Percentiles rank a stretch among this genome's conserved stretches.
Conservation (phyloP, 352 stramenopile genomes). For the Phytophthora megakarya region DNA sequence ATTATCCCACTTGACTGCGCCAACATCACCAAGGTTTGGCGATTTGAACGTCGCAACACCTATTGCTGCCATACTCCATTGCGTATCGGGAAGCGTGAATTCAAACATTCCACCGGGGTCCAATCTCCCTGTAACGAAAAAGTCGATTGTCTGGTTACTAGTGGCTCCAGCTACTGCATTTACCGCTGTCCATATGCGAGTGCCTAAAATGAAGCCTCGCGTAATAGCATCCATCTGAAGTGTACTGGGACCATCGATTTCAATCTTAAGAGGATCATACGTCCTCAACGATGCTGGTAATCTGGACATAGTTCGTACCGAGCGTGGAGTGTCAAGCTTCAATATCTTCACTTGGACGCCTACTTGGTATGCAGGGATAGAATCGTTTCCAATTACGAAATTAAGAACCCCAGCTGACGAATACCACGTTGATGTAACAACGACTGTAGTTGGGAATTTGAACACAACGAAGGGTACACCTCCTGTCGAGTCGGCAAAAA, state of each 20-base stretch:
- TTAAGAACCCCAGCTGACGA: slow-evolving; percentile 12
- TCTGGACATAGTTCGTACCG: slow-evolving; percentile 34
- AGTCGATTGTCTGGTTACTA: slow-evolving; percentile 51
- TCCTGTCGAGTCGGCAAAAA: slow-evolving; percentile 34
- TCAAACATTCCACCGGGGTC: slow-evolving; percentile 42
- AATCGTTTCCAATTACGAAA: slow-evolving; percentile 22
- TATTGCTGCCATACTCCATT: slow-evolving; percentile 44
- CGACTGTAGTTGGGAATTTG: slow-evolving; percentile 24
- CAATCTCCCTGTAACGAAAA: slow-evolving; percentile 52
- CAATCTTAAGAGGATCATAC: slow-evolving; percentile 39
- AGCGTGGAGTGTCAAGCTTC: slow-evolving; percentile 49
- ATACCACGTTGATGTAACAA: slow-evolving; percentile 35
- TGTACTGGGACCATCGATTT: slow-evolving; percentile 58
- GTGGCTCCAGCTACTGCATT: slow-evolving; percentile 52
- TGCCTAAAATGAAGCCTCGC: slow-evolving; percentile 48
- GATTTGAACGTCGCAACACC: slow-evolving; percentile 38
- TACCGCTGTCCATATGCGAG: slow-evolving; percentile 48
- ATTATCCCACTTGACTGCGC: slow-evolving; percentile 39
- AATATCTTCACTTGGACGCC: slow-evolving; percentile 40
- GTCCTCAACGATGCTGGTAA: slow-evolving; percentile 41
- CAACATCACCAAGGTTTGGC: slow-evolving; percentile 39
- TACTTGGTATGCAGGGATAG: slow-evolving; percentile 41
- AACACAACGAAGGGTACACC: slow-evolving; percentile 35
- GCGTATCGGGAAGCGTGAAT: slow-evolving; percentile 47
- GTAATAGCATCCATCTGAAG: slow-evolving; percentile 52